Evolutionary conservation across 1,284 basidiomycete genomes (phyloP).

Genomic region (Apiotrichum porosum): DNA sequence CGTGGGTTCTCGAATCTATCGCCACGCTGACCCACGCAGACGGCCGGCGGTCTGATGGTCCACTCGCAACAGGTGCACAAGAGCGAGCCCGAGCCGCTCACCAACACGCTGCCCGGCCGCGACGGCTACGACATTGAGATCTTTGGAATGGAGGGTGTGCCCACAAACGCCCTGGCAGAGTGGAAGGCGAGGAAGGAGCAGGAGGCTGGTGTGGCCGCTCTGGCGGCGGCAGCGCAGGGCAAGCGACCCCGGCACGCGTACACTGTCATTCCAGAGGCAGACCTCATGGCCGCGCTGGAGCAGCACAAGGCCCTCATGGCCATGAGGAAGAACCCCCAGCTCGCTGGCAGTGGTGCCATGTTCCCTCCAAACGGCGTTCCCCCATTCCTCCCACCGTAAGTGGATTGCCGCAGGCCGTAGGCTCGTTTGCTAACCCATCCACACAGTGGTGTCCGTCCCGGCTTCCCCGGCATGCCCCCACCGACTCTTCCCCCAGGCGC

Average conservation of each 20-base stretch:
- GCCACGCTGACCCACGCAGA: conserved; percentile 24
- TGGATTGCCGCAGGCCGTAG: too few relatives aligned
- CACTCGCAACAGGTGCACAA: conserved; percentile 99
- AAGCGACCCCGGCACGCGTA: conserved; percentile 84
- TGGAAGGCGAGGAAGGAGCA: conserved; percentile 92
- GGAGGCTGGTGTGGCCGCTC: conserved; percentile 71
- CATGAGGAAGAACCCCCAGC: conserved; percentile 49
- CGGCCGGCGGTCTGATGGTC: conserved; percentile 95
- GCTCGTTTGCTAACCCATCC: too few relatives aligned
- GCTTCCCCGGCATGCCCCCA: conserved; percentile 28
- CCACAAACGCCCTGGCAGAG: conserved; percentile 85
- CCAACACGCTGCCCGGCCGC: conserved; percentile 91
- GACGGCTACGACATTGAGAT: conserved; percentile 99
- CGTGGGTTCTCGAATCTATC: conserved; percentile 22
- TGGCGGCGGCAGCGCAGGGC: conserved; percentile 63
- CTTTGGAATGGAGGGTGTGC: conserved; percentile 98
- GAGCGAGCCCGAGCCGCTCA: conserved; percentile 94
- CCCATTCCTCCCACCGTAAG: conserved; percentile 40
- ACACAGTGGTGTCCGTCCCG: neutral
- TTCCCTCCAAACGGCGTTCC: conserved; percentile 53
- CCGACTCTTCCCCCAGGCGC: conserved; percentile 39
- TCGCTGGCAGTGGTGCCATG: conserved; percentile 52
- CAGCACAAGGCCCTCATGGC: conserved; percentile 93
- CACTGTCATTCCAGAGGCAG: conserved; percentile 70
- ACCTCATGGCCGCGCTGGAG: conserved; percentile 75